A percentile compares a stretch with the other conserved stretches of the same genome.
Evolutionary conservation across 441 rosid genomes (phyloP).

Genomic region (Cnidoscolus chayamansa): DNA sequence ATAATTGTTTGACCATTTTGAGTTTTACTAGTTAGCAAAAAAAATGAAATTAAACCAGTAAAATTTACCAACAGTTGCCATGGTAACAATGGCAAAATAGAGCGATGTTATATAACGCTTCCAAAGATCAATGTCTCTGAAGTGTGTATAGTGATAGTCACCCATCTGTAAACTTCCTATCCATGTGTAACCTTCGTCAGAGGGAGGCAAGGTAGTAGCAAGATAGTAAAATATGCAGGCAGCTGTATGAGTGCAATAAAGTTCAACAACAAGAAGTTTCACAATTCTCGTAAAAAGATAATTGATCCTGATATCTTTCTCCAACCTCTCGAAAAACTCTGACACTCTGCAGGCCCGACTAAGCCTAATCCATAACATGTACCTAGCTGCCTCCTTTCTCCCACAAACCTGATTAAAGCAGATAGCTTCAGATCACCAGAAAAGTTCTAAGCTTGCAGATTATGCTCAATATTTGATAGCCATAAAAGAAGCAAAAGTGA

Average conservation of each 20-base stretch:
- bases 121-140: conserved; percentile 77
- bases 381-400: conserved; percentile 60
- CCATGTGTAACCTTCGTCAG: conserved; percentile 88
- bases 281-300: conserved; percentile 77
- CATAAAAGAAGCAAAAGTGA: not conserved
- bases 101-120: conserved; percentile 72
- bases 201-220: conserved; percentile 73
- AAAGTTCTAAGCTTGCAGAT: not conserved
- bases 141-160: conserved; percentile 57
- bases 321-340: conserved; percentile 56
- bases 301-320: conserved; percentile 77
- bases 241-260: conserved; percentile 86
- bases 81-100: conserved; percentile 87
- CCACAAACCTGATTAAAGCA: conserved; percentile 49
- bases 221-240: conserved; percentile 87
- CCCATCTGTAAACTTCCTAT: conserved; percentile 87
- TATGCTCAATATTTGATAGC: not conserved
- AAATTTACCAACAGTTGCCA: conserved; percentile 88
- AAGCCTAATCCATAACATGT: conserved; percentile 74
- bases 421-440: not conserved
- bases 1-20: not conserved
- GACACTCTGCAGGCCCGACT: conserved; percentile 55
- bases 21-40: not conserved
- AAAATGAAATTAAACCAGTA: not conserved
- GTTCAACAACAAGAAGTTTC: conserved; percentile 73